A percentile compares a stretch with the other conserved stretches of the same genome.
phyloP scores from a whole-genome alignment of 1,284 basidiomycete genomes.

The Malassezia obtusa region DNA sequence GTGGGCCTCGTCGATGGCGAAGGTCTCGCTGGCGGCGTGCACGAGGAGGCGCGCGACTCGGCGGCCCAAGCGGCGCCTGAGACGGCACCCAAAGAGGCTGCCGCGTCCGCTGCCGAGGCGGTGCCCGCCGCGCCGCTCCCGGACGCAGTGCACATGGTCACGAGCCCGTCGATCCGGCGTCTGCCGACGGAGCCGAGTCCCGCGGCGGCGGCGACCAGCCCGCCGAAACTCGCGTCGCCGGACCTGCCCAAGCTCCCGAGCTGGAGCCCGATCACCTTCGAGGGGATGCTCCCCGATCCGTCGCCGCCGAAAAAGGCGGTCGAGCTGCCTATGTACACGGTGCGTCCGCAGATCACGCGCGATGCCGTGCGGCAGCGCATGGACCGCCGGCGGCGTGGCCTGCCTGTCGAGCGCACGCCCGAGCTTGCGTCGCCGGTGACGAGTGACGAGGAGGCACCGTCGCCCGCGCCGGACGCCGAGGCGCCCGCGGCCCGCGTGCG shows the following conservation, averaged over 20 bases:
- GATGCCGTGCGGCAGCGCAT: conserved; percentile 42
- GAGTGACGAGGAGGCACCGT: too few species aligned
- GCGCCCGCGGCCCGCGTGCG: too few species aligned
- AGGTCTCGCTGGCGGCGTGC: too few species aligned
- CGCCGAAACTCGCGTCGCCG: not conserved
- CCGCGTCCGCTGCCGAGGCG: not conserved
- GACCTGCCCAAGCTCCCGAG: conserved; percentile 32
- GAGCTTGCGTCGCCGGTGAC: not conserved
- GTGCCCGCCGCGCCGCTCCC: not conserved
- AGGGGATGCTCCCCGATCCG: conserved; percentile 10
- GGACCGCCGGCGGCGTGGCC: conserved; percentile 9
- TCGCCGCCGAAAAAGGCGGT: conserved; percentile 5
- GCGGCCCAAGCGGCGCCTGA: not conserved
- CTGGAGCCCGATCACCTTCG: conserved; percentile 36
- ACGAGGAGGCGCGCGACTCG: too few species aligned
- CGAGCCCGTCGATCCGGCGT: not conserved
- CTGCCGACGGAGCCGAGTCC: not conserved
- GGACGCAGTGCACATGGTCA: not conserved
- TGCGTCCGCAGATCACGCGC: conserved; percentile 41
- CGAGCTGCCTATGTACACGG: conserved; percentile 7
- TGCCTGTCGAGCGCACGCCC: conserved; percentile 18
- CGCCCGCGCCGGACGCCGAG: too few species aligned
- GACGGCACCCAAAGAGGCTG: not conserved
- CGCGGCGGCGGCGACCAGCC: not conserved
- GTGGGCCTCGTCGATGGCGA: conserved; percentile 5